Evolutionary conservation across 2,329 filamentous ascomycete genomes (phyloP), one percentile per base, ranked within the genome.

Genomic region (Colletotrichum sp.): DNA sequence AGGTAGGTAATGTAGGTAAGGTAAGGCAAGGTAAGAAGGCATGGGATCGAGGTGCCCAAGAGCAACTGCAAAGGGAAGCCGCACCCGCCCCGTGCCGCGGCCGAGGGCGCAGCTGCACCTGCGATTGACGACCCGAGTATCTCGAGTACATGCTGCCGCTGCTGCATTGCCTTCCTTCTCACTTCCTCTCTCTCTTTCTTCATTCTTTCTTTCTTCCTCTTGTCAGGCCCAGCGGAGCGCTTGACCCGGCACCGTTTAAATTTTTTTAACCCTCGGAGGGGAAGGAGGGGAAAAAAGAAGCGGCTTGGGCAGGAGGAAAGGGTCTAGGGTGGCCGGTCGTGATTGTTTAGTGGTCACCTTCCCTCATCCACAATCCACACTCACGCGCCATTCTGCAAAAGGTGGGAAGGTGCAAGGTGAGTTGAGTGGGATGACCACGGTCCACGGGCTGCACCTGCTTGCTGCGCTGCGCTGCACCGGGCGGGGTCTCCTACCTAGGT

Each of bases 231-330:
- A 39, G 64, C 68, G 44, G 70, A 67, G 76, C 76, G 76, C 76
- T 77, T 75, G 76, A 67, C 76, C 76, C 75, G 76, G 76, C 63
- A 75, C 75, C 36, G 70, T 55, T 66, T 68, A 68, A 62, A 34
- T 67, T 30, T 67, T 55, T 57, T 55, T 26, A 64, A 48, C 15
- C 57, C 57, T 68, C 32, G 63, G 34, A 55, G 65, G 65, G 65
- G 34, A 76, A 74, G 59, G 70, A 69, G 65, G 70, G 74, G 70
- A n/a, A 74, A 74, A 59, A 74, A 59, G 32, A 60, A 48, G 52
- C 64, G 36, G n/a, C 39, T 55, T 32, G 18, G 28, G 62, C 26
- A 71, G 18, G 64, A 68, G 39, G 67, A 62, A 52, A 57, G 60
- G 28, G 70, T 59, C 32, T 48, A 57, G 44, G 48, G 70, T 32